Evolutionary conservation across 2,329 filamentous ascomycete species (phyloP), one percentile per base, ranked within the genome.

Genomic region (Macrophomina pseudophaseolina): DNA sequence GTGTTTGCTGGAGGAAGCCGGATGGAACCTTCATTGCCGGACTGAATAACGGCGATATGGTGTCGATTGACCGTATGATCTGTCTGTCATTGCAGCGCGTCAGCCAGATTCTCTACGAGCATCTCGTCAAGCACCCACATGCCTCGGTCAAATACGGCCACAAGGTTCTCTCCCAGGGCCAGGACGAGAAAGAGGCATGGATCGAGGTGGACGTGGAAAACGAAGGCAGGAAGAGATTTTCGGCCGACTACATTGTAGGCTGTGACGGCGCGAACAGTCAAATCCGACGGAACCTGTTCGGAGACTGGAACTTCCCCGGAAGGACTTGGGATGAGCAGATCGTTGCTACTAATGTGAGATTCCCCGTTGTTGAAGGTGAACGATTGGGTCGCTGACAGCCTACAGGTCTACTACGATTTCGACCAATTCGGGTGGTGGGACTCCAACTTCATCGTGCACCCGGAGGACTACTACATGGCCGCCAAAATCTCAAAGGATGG

Each of bases 231-330:
- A 54, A 58, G 49, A 59, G 23, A 12, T 28, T 69, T 5, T 49
- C 58, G 7, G 68, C 68, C 12, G 65, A 69, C 33, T 91, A 89
- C 69, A 80, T 91, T 5, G 82, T 91, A 59, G 89, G 89, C 68
- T 91, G 88, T 69, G 89, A 91, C 71, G 89, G 89, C 9, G 89
- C 89, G 0, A 86, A 90, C 70, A 90, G 88, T 35, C 85, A 86
- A 70, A 88, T 91, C 18, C 64, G 70, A 1, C 40, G 68, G 12
- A 46, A 35, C 0, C 46, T 72, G 6, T 72, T 71, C 63, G 70
- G 70, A 3, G 68, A 70, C 23, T 48, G 18, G 64, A 67, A 69
- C 5, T 88, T 83, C 67, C 85, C 85, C 0, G 86, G 86, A 0
- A 83, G 83, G 65, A 88, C 86, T 0, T 86, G 85, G 83, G 82